Evolutionary conservation across 108 stramenopile species (phyloP), one percentile per base, ranked within the genome.

Genomic region (Poteriospumella lacustris): DNA sequence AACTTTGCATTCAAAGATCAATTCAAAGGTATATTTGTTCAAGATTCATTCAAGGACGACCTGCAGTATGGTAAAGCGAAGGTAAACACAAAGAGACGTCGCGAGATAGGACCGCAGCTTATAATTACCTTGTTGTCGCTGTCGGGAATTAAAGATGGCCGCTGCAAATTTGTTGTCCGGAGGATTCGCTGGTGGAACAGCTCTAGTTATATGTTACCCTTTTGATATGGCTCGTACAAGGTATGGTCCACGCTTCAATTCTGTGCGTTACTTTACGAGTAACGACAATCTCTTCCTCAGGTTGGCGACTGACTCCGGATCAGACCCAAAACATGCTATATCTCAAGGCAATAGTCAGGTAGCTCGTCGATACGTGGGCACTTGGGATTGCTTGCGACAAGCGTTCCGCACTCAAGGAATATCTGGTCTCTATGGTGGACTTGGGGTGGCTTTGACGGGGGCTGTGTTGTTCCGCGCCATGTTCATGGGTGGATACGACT

Each of bases 1-100:
- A 76, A 76, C 58, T 76, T 76, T 76, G 76, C 76, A 36, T 76
- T 52, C 29, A 76, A 76, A 58, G 76, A 76, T 58, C 36, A 70
- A 43, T 70, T 28, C 42, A 70, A 70, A 15, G n/a, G n/a, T n/a
- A 24, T 28, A 43, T 70, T 42, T n/a, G 69, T 43, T 64, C 5
- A 64, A 34, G 31, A 31, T 64, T 64, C 36, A 24, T 12, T 64
- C 5, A 33, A 5, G 5, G 36, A 64, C 36, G 5, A 24, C 36
- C 29, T 64, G 15, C 24, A 12, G 15, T 31, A 3, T 64, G 36
- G 5, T 3, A 24, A 64, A 12, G 15, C 36, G 60, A 56, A 19
- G 52, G 52, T 56, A 56, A 56, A 56, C 52, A 56, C 15, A 56
- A 19, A 24, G 19, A 56, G 52, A 24, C 24, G 24, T 56, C 15